Base-by-base conservation (phyloP, 1,284 basidiomycete genomes). In the Phellopilus nigrolimitatus region DNA sequence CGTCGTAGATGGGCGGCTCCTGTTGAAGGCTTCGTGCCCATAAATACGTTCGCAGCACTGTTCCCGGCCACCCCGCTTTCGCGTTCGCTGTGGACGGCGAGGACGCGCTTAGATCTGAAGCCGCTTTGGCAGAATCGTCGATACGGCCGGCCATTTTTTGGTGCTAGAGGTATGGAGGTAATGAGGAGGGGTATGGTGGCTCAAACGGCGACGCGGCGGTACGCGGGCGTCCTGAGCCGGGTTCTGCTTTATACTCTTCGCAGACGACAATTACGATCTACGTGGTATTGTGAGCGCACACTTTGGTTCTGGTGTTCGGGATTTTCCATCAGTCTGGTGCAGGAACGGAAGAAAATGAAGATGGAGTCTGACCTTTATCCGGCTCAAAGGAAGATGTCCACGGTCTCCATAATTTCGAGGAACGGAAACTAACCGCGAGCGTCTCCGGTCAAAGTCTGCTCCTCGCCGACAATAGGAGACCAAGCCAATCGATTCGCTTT, bases 41-140 rank as follows among this genome's bases (percentile, higher is more conserved):
- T 54, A 54, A 54, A 54, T 54, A 54, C 31, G 52, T 54, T 13
- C 52, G 28, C 38, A 39, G 33, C 28, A 34, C 34, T 19, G 37
- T 39, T 13, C 27, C 28, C 15, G 51, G 45, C 44, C 51, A 53
- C 44, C 27, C 4, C n/a, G 21, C 30, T 12, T 10, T 34, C 41
- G 38, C 28, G 25, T 21, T 42, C 12, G 36, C 38, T 15, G 30
- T 31, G 37, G 37, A 12, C 12, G 38, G 31, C 24, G 15, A 12
- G n/a, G 15, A 19, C 13, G 37, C 36, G 38, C 27, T 12, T 47
- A 7, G 37, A n/a, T 21, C n/a, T n/a, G 21, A 17, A 17, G 24
- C 41, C 10, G 10, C 28, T 24, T 9, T 3, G 21, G 41, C 7
- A 9, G 15, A 43, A 10, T 9, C 10, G 24, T 33, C 31, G 31